Percentiles rank a stretch among this genome's conserved stretches.
Conservation (phyloP, 108 stramenopile species). For the Epithemia pelagica region DNA sequence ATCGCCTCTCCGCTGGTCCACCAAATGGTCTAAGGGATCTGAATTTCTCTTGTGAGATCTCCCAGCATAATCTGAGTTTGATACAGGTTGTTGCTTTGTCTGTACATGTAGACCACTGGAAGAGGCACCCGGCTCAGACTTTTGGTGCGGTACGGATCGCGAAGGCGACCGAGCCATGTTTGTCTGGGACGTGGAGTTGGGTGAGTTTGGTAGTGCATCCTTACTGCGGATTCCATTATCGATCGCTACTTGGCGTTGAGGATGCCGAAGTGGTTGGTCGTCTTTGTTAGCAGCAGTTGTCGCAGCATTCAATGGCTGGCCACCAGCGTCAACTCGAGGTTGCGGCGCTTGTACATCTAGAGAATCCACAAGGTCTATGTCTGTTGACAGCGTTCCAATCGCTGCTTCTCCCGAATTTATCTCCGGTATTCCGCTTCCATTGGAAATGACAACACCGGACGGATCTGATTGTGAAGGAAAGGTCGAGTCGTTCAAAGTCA, state of each 20-base stretch:
- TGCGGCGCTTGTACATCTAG: not conserved
- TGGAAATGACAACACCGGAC: not conserved
- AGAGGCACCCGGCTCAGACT: not conserved
- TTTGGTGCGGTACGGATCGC: not conserved
- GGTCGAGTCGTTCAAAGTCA: not conserved
- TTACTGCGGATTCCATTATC: not conserved
- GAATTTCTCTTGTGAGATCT: not conserved
- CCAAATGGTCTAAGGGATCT: not conserved
- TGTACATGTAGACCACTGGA: not conserved
- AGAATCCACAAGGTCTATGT: not conserved
- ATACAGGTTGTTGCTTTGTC: not conserved
- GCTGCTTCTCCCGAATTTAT: not conserved
- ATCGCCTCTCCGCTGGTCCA: not conserved
- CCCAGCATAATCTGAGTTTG: not conserved
- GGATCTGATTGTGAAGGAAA: not conserved
- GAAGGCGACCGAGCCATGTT: not conserved
- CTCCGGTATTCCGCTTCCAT: not conserved
- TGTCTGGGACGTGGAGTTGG: not conserved
- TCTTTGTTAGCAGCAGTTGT: not conserved
- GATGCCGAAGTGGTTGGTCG: not conserved
- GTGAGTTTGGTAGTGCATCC: not conserved
- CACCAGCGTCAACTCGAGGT: not conserved
- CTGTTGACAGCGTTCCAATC: not conserved
- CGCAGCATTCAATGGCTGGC: not conserved
- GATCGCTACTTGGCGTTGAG: not conserved